These are phyloP conservation scores for Bryoerythrophyllum caledonicum DNA, from an alignment of 225 moss, liverwort and hornwort species.

Conservation along the genomic window DNA sequence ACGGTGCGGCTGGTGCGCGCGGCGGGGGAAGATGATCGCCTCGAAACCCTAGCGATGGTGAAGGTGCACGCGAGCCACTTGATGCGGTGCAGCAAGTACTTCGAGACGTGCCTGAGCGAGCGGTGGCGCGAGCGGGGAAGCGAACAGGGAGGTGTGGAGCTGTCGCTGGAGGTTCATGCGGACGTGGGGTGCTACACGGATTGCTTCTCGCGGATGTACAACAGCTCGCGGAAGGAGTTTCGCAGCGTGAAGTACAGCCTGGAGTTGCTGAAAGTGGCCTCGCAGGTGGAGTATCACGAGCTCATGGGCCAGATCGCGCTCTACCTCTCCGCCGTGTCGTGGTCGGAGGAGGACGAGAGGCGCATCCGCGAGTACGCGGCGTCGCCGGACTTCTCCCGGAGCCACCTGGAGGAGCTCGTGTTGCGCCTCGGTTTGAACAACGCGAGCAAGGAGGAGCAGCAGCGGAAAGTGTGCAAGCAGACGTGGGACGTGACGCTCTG, in stretches of 20 bases:
- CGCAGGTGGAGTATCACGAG: neutral
- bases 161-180: neutral
- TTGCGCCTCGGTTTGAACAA: neutral
- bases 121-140: neutral
- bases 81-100: neutral
- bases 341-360: neutral
- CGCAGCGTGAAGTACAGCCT: neutral
- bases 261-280: neutral
- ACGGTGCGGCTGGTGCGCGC: no score
- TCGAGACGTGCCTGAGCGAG: neutral
- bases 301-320: neutral
- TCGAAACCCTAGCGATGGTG: neutral
- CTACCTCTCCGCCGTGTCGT: neutral
- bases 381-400: neutral
- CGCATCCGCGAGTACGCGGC: neutral
- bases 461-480: neutral
- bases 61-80: neutral
- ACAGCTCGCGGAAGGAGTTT: neutral
- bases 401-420: neutral
- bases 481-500: neutral
- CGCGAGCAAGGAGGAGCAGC: neutral
- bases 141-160: neutral
- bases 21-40: neutral
- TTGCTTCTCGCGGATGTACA: neutral
- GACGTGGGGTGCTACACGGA: neutral